Percentiles rank a stretch among this genome's conserved stretches.
phyloP scores from a whole-genome alignment of 1,284 basidiomycete species.

The Rhizoctonia solani region DNA sequence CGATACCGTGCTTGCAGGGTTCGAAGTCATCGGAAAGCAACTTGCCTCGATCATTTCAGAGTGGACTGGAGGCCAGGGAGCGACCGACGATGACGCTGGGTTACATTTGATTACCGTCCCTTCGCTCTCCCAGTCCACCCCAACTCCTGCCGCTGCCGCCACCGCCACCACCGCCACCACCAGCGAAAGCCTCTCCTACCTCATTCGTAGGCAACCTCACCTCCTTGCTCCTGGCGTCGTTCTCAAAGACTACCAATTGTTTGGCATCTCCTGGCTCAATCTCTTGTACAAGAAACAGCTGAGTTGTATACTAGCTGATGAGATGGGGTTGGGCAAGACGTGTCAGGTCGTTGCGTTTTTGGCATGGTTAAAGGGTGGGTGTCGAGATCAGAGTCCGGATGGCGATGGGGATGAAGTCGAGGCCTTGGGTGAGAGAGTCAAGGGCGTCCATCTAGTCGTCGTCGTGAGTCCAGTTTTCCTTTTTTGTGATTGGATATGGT shows the following conservation, averaged over 20 bases:
- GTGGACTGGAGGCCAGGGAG: slow-evolving; percentile 62
- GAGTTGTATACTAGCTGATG: slow-evolving; percentile 96
- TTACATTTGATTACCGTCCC: slow-evolving; percentile 37
- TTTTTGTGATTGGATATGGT: neutral
- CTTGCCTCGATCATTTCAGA: slow-evolving; percentile 68
- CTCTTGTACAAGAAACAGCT: slow-evolving; percentile 79
- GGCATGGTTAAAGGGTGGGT: slow-evolving; percentile 69
- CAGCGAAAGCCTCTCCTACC: slow-evolving; percentile 52
- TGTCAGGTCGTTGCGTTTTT: slow-evolving; percentile 98
- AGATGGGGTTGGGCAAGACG: slow-evolving; percentile 99
- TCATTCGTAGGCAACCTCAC: slow-evolving; percentile 76
- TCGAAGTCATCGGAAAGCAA: slow-evolving; percentile 78
- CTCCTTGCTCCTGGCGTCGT: slow-evolving; percentile 69
- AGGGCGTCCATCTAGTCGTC: slow-evolving; percentile 90
- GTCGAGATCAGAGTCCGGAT: neutral
- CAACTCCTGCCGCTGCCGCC: too few relatives aligned
- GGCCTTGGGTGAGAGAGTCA: too few relatives aligned
- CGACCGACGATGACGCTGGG: slow-evolving; percentile 46
- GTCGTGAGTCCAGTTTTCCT: slow-evolving; percentile 70
- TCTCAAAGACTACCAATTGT: slow-evolving; percentile 95
- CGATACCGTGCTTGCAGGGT: slow-evolving; percentile 85
- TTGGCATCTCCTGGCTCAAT: slow-evolving; percentile 98
- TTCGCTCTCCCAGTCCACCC: neutral
- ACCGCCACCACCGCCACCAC: too few relatives aligned
- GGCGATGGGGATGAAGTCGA: slow-evolving; percentile 48